A percentile compares a stretch with the other conserved stretches of the same genome.
phyloP scores from a whole-genome alignment of 257 asterid species.

The Forsythia suspensa region DNA sequence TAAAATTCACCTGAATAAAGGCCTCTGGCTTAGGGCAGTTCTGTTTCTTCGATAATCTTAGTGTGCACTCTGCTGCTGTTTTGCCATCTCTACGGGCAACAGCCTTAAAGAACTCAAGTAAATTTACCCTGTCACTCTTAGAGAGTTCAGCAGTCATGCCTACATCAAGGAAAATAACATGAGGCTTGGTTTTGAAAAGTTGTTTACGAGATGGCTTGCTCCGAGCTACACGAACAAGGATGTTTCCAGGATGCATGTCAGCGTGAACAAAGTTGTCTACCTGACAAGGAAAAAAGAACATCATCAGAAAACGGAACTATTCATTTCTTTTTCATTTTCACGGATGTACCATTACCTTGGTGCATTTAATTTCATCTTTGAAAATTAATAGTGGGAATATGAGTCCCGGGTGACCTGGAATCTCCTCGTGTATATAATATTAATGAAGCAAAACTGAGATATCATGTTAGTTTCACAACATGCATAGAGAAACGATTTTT shows the following conservation, averaged over 20 bases:
- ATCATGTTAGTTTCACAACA: not conserved
- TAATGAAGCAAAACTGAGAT: not conserved
- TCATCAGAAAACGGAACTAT: constrained; percentile 14
- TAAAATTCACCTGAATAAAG: constrained; percentile 55
- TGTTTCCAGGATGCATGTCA: constrained; percentile 90
- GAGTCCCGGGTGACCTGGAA: not conserved
- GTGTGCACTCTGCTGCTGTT: constrained; percentile 65
- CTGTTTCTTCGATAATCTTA: constrained; percentile 65
- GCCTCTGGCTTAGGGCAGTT: constrained; percentile 79
- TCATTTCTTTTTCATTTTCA: not conserved
- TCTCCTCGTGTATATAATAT: not conserved
- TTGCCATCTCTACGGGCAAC: constrained; percentile 77
- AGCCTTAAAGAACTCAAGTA: constrained; percentile 70
- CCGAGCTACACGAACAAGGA: constrained; percentile 63
- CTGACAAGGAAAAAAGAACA: constrained; percentile 36
- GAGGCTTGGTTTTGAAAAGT: constrained; percentile 70
- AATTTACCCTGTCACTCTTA: constrained; percentile 50
- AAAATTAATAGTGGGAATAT: not conserved
- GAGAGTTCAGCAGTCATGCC: constrained; percentile 95
- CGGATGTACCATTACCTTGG: not conserved
- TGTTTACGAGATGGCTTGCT: constrained; percentile 52
- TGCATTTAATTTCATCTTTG: not conserved
- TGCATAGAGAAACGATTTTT: not conserved
- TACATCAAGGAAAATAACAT: constrained; percentile 68
- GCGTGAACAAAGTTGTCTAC: constrained; percentile 89